Conservation (phyloP, 1,284 basidiomycete genomes). For the Apiotrichum gracile region DNA sequence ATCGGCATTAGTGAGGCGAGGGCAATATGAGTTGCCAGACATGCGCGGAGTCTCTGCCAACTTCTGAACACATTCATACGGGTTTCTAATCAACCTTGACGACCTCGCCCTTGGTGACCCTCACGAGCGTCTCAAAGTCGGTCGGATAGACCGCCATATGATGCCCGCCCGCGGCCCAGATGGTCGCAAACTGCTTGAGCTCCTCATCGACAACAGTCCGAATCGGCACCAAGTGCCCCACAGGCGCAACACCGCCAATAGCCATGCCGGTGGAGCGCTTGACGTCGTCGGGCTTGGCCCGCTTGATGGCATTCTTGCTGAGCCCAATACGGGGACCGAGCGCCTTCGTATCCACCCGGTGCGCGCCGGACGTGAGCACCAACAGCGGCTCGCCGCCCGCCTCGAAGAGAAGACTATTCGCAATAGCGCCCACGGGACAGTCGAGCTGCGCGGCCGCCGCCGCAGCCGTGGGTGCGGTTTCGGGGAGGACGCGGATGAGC, state of each 20-base stretch:
- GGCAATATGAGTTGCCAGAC: too few species aligned
- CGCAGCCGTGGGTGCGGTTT: conserved; percentile 4
- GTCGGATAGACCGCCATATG: conserved; percentile 6
- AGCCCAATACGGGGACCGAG: conserved; percentile 5
- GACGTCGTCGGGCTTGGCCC: conserved; percentile 9
- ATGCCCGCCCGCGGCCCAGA: conserved; percentile 13
- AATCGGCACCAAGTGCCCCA: conserved; percentile 1
- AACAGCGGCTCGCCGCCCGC: conserved; percentile 2
- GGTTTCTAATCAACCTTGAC: conserved; percentile 9
- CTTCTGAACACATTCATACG: neutral
- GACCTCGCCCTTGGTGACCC: conserved; percentile 5
- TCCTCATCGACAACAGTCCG: conserved; percentile 9
- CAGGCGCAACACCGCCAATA: conserved; percentile 13
- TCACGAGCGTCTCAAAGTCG: conserved; percentile 2
- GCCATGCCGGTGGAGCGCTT: conserved; percentile 2
- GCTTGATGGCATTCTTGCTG: conserved; percentile 3
- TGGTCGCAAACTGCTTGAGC: neutral
- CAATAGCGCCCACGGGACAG: conserved; percentile 10
- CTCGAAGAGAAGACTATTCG: conserved; percentile 14
- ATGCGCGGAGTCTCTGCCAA: too few species aligned
- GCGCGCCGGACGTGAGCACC: conserved; percentile 9
- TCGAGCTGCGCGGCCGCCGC: conserved; percentile 7
- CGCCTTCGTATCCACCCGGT: conserved; percentile 9
- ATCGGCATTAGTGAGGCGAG: neutral
- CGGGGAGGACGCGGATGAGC: conserved; percentile 8